phyloP scores from a whole-genome alignment of 495 filamentous ascomycete species.

The Penicillium desertorum region DNA sequence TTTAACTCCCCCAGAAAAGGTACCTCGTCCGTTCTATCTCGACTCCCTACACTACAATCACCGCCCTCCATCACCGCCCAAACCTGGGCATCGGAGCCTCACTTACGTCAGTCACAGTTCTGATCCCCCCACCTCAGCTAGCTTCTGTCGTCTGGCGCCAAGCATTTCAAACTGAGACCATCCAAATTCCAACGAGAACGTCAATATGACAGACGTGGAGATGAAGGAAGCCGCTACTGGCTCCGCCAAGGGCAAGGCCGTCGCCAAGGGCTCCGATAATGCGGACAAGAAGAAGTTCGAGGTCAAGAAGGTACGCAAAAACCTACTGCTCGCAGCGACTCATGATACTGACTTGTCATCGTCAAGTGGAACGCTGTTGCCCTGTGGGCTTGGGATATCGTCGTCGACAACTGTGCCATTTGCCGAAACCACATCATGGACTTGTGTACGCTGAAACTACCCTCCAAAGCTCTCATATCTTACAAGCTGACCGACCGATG shows the following conservation, averaged over 20 bases:
- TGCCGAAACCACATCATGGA: slow-evolving; percentile 99
- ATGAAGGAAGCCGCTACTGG: slow-evolving; percentile 80
- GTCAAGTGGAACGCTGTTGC: slow-evolving; percentile 97
- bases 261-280: slow-evolving; percentile 55
- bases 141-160: slow-evolving; percentile 8
- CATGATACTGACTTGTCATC: slow-evolving; percentile 10
- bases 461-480: background rate
- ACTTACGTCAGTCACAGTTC: slow-evolving; percentile 14
- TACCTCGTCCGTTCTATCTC: background rate
- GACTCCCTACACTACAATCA: background rate
- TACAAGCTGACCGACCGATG: slow-evolving; percentile 5
- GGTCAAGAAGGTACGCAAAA: slow-evolving; percentile 82
- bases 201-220: slow-evolving; percentile 88
- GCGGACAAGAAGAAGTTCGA: slow-evolving; percentile 91
- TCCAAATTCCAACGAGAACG: slow-evolving; percentile 1
- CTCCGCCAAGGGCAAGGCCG: slow-evolving; percentile 59
- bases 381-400: slow-evolving; percentile 99
- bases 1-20: background rate
- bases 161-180: background rate
- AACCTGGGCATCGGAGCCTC: slow-evolving; percentile 6
- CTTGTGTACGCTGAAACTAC: slow-evolving; percentile 61
- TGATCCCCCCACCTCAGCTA: slow-evolving; percentile 8
- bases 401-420: slow-evolving; percentile 99
- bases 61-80: background rate
- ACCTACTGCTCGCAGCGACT: background rate